Conservation (phyloP, 2,329 filamentous ascomycete species). For the Colletotrichum trifolii region DNA sequence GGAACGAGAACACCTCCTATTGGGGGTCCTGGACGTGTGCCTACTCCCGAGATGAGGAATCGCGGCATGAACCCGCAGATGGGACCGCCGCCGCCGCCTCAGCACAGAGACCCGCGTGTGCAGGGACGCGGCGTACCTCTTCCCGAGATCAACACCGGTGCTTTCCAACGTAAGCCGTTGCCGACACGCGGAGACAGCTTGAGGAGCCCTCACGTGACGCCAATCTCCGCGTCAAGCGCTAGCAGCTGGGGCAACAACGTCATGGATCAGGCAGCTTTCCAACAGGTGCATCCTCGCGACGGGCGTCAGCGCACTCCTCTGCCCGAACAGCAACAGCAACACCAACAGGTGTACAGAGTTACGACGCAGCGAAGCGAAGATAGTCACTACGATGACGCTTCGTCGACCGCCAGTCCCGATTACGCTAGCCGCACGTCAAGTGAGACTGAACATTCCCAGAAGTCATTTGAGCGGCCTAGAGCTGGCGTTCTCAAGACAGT, state of each 20-base stretch:
- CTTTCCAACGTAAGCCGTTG: conserved; percentile 63
- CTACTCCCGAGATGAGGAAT: conserved; percentile 37
- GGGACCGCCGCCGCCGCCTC: conserved; percentile 26
- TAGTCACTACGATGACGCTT: conserved; percentile 70
- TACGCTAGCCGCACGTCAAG: conserved; percentile 76
- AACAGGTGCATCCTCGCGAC: conserved; percentile 53
- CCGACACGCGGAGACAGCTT: conserved; percentile 52
- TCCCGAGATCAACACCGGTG: conserved; percentile 40
- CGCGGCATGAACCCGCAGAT: conserved; percentile 42
- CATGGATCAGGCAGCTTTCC: conserved; percentile 62
- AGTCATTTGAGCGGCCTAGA: conserved; percentile 73
- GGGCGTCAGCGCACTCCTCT: conserved; percentile 36
- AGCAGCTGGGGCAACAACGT: conserved; percentile 53
- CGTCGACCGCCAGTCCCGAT: conserved; percentile 76
- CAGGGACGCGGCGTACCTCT: conserved; percentile 38
- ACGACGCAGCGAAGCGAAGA: conserved; percentile 51
- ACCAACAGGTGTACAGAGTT: conserved; percentile 42
- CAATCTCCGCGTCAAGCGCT: conserved; percentile 50
- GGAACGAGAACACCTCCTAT: conserved; percentile 35
- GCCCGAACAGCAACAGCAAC: conserved; percentile 30
- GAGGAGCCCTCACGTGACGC: conserved; percentile 47
- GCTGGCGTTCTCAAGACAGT: conserved; percentile 85
- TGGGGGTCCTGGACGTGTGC: conserved; percentile 28
- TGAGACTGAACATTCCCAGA: conserved; percentile 50
- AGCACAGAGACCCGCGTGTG: conserved; percentile 17